Percentiles rank a stretch among this genome's conserved stretches.
phyloP scores from a whole-genome alignment of 345 rosid species.

The Melaleuca quinquenervia region DNA sequence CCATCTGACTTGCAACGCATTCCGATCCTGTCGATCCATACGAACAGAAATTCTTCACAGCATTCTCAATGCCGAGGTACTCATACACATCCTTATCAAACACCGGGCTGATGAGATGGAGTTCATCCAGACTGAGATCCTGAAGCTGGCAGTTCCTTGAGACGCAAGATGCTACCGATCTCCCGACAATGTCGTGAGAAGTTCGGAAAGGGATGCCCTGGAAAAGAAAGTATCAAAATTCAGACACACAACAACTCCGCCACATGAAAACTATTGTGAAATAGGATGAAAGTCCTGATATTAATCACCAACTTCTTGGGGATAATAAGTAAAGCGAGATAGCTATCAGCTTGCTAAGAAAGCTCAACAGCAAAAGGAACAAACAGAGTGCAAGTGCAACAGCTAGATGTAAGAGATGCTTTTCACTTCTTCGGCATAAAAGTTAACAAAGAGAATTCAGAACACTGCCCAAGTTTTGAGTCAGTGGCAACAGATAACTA shows the following conservation, averaged over 20 bases:
- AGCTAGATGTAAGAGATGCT: neutral
- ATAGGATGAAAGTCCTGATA: neutral
- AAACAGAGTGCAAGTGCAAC: neutral
- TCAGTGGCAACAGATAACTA: neutral
- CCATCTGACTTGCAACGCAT: constrained; percentile 52
- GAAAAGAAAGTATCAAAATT: neutral
- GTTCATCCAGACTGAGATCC: constrained; percentile 61
- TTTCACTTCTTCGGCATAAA: neutral
- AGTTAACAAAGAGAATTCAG: neutral
- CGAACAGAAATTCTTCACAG: constrained; percentile 64
- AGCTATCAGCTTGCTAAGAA: neutral
- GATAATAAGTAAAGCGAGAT: neutral
- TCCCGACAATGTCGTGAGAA: constrained; percentile 88
- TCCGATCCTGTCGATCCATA: constrained; percentile 72
- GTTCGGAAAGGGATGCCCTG: constrained; percentile 94
- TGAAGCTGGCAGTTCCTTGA: constrained; percentile 61
- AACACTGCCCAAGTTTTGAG: neutral
- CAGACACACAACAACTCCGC: neutral
- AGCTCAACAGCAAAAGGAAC: neutral
- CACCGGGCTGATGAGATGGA: constrained; percentile 48
- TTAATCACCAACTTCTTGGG: neutral
- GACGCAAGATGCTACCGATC: constrained; percentile 73
- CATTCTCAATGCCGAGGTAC: constrained; percentile 68
- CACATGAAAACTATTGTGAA: neutral
- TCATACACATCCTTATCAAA: constrained; percentile 67